Evolutionary conservation across 2,329 filamentous ascomycete species (phyloP), one percentile per base, ranked within the genome.

Genomic region (Monosporascus cannonballus): DNA sequence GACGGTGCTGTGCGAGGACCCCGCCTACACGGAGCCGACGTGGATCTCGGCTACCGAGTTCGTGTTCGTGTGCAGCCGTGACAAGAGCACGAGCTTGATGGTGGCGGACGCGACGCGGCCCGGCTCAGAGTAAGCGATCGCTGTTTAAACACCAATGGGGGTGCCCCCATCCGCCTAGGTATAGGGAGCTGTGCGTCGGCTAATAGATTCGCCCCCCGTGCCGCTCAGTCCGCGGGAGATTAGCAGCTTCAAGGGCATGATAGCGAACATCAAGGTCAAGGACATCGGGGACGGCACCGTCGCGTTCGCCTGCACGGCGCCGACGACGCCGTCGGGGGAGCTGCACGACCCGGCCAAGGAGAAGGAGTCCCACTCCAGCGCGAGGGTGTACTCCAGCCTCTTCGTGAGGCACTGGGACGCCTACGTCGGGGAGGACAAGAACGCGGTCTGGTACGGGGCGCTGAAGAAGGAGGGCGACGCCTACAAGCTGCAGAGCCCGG

Each of bases 361-460:
- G 38, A 72, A 80, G 56, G 82, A 84, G 63, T 74, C 80, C 2
- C 71, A 76, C 24, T 85, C 85, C 20, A 80, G 82, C 3, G 90
- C 83, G 27, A 85, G 81, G 61, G 78, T 90, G 22, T 94, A 94
- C 68, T 83, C 82, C 20, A 82, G 80, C 47, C 80, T 92, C 25
- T 94, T 89, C 63, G 87, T 89, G 27, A 81, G 90, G 15, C 89
- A 95, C 64, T 95, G 90, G 90, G 89, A 95, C 66, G 70, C 78
- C n/a, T 95, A 86, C 71, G 75, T 84, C 25, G 83, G 80, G 1
- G 79, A 84, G 46, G 85, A 89, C 62, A 83, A 79, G 56, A 86
- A 85, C 62, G 80, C 86, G 2, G 77, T 96, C 4, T 67, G 70
- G 52, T 68, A 67, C 46, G 61, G 65, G 6, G 58, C 62, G 4